phyloP scores from a whole-genome alignment of 305 asterid species.

The Fraxinus albicans region DNA sequence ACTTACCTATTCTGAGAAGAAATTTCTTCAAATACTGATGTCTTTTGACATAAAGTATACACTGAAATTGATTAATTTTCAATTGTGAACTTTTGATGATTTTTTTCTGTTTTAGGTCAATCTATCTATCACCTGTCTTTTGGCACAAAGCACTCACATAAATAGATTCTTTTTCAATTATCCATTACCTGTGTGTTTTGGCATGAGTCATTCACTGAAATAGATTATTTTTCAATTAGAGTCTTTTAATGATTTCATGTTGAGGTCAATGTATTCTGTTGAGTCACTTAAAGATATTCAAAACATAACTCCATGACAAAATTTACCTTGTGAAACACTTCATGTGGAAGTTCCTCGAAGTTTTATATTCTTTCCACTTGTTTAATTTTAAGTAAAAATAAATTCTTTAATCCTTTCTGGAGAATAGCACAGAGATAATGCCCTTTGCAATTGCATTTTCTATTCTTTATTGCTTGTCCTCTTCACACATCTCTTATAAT shows the following conservation, averaged over 20 bases:
- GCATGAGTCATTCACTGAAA: not conserved
- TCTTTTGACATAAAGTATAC: not conserved
- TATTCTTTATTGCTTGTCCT: not conserved
- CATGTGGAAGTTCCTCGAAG: not conserved
- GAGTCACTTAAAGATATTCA: not conserved
- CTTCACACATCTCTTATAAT: not conserved
- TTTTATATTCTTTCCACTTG: not conserved
- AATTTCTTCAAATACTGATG: not conserved
- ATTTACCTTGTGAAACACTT: not conserved
- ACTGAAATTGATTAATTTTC: not conserved
- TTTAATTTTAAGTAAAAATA: not conserved
- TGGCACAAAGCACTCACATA: not conserved
- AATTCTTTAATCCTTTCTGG: not conserved
- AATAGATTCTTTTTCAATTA: not conserved
- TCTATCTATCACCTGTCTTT: not conserved
- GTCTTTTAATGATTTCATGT: not conserved
- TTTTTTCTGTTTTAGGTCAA: not conserved
- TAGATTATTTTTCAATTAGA: not conserved
- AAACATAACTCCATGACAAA: not conserved
- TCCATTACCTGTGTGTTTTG: no score
- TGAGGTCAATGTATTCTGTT: not conserved
- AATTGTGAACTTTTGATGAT: not conserved
- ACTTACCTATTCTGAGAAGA: not conserved
- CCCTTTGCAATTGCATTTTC: not conserved
- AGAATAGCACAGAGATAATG: not conserved